Evolutionary conservation across 2,329 filamentous ascomycete genomes (phyloP).

Genomic region (Dothideomycetes sp.): DNA sequence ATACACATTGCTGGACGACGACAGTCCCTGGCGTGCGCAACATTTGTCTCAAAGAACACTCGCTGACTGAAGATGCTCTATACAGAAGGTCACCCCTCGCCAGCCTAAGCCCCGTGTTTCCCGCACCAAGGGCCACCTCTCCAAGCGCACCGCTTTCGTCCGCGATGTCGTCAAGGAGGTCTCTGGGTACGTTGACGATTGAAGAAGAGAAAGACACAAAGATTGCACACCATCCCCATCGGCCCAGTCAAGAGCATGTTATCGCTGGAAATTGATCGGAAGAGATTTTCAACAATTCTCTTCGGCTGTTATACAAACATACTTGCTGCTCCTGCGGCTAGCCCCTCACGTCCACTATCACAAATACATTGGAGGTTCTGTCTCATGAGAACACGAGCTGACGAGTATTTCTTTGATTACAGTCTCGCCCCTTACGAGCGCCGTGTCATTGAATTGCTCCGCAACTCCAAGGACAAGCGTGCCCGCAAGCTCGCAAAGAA

Average conservation of each 20-base stretch:
- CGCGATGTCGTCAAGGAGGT: conserved; percentile 98
- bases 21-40: no score
- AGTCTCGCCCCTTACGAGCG: conserved; percentile 61
- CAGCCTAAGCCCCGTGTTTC: conserved; percentile 39
- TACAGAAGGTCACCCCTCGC: conserved; percentile 40
- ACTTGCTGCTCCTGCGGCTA: not conserved
- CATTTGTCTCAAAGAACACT: not conserved
- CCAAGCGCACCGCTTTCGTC: conserved; percentile 94
- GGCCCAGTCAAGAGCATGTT: not conserved
- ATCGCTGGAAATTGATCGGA: not conserved
- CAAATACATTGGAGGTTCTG: not conserved
- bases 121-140: conserved; percentile 87
- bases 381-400: conserved; percentile 4
- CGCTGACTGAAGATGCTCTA: conserved; percentile 2
- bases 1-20: not conserved
- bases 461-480: conserved; percentile 99
- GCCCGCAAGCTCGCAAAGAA: conserved; percentile 99
- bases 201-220: not conserved
- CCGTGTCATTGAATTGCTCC: conserved; percentile 96
- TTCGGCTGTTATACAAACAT: not conserved
- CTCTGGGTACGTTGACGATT: conserved; percentile 58
- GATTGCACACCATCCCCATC: conserved; percentile 6
- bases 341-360: not conserved
- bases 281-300: not conserved
- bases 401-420: conserved; percentile 6